Base-by-base conservation (phyloP, 129 eudicot genomes). In the Deinandra increscens region DNA sequence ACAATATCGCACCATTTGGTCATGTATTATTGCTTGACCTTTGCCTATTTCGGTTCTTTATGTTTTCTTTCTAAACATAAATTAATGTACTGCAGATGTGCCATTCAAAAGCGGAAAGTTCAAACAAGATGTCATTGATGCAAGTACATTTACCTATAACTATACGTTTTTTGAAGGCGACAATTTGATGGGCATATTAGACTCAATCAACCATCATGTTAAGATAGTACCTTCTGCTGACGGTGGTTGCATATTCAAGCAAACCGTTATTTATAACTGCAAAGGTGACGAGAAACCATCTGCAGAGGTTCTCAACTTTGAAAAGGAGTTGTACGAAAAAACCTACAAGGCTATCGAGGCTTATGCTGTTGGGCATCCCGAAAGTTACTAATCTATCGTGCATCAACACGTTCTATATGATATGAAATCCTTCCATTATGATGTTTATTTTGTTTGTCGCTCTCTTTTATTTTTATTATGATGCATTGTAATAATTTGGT, bases 131-230 rank as follows among this genome's bases (percentile, higher is more conserved):
- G 59, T 2, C 59, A 51, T 51, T 51, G 59, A 51, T 51, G 33
- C 14, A 1, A 51, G 6, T 14, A 51, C 8, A 31, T 51, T 51
- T 51, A 51, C 59, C 6, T 18, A 18, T 20, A 51, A 51, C 59
- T 18, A 51, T 12, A 51, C 59, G 1, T 51, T 51, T 51, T 18
- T 51, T 18, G 59, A 51, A 51, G 59, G 59, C 6, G 59, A 51
- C 31, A 51, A 51, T 31, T 51, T 51, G 59, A 51, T 51, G 59
- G 33, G n/a, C 59, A 51, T 51, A 18, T 1, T 51, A 3, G 59
- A 20, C 13, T 51, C 59, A 6, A 51, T 51, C 59, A 51, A 51
- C 59, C 59, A 51, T 51, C 31, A 51, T 18, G 59, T 51, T 18
- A 51, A 51, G 59, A 51, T 51, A 18, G 9, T 51, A 18, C 59